Base-by-base conservation (phyloP, 768 basidiomycete genomes). In the Grammothele lineata region DNA sequence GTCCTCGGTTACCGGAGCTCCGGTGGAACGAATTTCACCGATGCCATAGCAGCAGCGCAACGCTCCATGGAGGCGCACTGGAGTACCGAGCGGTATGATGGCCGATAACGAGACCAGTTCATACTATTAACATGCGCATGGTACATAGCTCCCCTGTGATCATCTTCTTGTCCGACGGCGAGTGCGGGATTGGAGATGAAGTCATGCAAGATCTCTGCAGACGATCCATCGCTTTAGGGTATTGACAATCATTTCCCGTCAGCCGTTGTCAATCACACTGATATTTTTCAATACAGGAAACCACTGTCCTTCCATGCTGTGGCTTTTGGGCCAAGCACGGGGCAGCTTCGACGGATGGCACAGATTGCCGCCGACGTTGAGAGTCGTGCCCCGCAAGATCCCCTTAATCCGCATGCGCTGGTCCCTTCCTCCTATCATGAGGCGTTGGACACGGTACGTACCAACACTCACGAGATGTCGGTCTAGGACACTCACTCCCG, bases 151-250 rank as follows among this genome's bases (percentile, higher is more conserved):
- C 45, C 1, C 50, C 80, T 0, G 69, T 80, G 5, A 62, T 81
- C 14, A 70, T 81, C 40, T 82, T 81, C 60, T 65, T 80, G 7
- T 81, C 80, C 2, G 80, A 79, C 47, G 80, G 80, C 1, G 70
- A 77, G 62, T 74, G 74, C 37, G 4, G 10, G 3, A 62, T 75
- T 17, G 37, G 33, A 0, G 75, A 80, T 35, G 24, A 53, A 5
- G 55, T 60, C 1, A 59, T 77, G 36, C 66, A 69, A 19, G 66
- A 70, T 45, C 45, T 80, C 3, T 71, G 73, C 47, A 69, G 65
- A 14, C 43, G 69, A 2, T 69, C 79, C 0, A 50, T 75, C 17
- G 61, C 65, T 18, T 70, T 67, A 4, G 77, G 80, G 77, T 77
- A 50, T 26, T 58, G 1, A 17, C 2, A 27, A n/a, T 15, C 17